These are phyloP conservation scores for Sanghuangporus sanghuang DNA, from an alignment of 1,284 basidiomycete genomes.

Conservation along the genomic window DNA sequence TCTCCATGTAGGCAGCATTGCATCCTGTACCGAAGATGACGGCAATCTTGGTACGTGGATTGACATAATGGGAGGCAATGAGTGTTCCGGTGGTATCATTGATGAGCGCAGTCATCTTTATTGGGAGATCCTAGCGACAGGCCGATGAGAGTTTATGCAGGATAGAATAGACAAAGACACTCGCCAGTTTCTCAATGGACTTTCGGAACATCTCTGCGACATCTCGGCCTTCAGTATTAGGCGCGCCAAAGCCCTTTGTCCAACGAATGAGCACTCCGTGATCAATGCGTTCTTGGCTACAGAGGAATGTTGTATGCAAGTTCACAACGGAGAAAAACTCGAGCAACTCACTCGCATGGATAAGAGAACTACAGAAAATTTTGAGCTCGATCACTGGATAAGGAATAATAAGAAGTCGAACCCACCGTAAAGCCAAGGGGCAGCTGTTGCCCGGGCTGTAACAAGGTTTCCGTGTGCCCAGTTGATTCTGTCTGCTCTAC, in stretches of 20 bases:
- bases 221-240: conserved; percentile 90
- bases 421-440: conserved; percentile 92
- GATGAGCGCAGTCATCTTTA: conserved; percentile 81
- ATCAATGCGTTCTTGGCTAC: conserved; percentile 87
- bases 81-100: conserved; percentile 98
- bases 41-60: conserved; percentile 86
- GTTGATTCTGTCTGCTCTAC: background rate
- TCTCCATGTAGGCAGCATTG: conserved; percentile 97
- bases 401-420: conserved; percentile 18
- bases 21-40: conserved; percentile 98
- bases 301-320: background rate
- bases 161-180: conserved; percentile 22
- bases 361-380: conserved; percentile 73
- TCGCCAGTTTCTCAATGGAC: conserved; percentile 71
- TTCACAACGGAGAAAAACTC: background rate
- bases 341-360: conserved; percentile 70
- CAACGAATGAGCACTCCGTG: conserved; percentile 94
- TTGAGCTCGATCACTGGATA: background rate
- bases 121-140: conserved; percentile 54
- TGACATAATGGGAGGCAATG: conserved; percentile 95
- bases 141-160: conserved; percentile 8
- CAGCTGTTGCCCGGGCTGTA: conserved; percentile 68
- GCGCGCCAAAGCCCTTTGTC: conserved; percentile 97
- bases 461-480: conserved; percentile 32
- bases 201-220: conserved; percentile 90